Base-by-base conservation (phyloP, 1,284 basidiomycete species). In the Ceratobasidium sp. region DNA sequence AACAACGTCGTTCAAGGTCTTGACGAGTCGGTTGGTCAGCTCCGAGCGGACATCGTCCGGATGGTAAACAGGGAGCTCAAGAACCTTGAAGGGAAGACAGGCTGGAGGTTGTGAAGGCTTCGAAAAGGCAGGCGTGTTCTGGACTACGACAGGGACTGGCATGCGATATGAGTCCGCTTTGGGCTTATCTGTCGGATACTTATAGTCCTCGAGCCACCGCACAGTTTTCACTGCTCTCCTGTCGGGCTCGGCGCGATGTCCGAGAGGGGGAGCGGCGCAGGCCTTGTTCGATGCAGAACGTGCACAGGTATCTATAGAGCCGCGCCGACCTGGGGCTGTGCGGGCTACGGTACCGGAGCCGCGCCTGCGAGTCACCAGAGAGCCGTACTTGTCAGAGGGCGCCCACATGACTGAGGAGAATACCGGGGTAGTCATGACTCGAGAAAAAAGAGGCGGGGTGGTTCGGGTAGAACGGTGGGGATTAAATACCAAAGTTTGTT, bases 361-460 rank as follows among this genome's bases (percentile, higher is more conserved):
- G 45, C 64, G 64, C 12, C 64, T 50, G 52, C 64, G 64, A 28
- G 64, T 69, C 50, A 69, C 64, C 23, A 69, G 64, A 43, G 64
- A 36, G 39, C 64, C 64, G 28, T 69, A 39, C 21, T 69, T 69
- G 52, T 69, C 64, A 69, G 50, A 55, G 36, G 64, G 52, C 6
- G 64, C 36, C 64, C 64, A 69, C 64, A 69, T 69, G 50, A 69
- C 50, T 32, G 48, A 28, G 36, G 64, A 55, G 52, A 69, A 69
- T 34, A 69, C 52, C 10, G 64, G 64, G 14, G n/a, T 28, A 6
- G 64, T 41, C 64, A 69, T 69, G 52, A 39, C 45, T 50, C 26
- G 64, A 41, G 53, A n/a, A 21, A 21, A 39, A 36, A 43, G 64
- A 41, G n/a, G 34, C n/a, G 50, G 64, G 64, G 50, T 43, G 21